These are phyloP conservation scores for Globisporangium recalcitrans DNA, from an alignment of 352 stramenopile species.

Conservation along the genomic window DNA sequence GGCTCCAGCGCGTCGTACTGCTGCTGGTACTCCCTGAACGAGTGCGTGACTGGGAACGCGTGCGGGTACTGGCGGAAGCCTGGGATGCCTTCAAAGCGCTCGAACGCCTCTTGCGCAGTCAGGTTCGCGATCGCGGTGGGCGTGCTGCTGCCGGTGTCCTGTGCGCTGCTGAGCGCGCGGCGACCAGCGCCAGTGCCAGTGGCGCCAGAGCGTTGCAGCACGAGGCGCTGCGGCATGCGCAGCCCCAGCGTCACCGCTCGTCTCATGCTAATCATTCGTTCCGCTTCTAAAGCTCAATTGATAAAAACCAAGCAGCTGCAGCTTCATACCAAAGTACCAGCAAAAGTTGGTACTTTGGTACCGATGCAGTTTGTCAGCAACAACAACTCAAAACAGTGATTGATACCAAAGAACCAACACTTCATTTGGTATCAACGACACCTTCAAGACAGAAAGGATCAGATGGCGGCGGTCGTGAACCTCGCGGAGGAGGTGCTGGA, in stretches of 20 bases:
- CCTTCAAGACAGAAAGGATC: background rate
- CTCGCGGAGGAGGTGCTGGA: constrained; percentile 53
- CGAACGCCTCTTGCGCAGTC: constrained; percentile 33
- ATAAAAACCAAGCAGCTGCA: background rate
- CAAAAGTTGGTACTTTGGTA: too few species aligned
- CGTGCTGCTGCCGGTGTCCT: background rate
- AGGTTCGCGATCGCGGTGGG: constrained; percentile 10
- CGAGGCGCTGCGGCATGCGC: background rate
- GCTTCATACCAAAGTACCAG: background rate
- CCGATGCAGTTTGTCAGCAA: too few species aligned
- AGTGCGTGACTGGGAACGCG: constrained; percentile 64
- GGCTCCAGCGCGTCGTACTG: constrained; percentile 47
- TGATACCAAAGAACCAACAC: background rate
- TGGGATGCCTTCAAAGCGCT: constrained; percentile 49
- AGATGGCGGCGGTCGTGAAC: constrained; percentile 25
- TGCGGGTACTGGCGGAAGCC: constrained; percentile 61
- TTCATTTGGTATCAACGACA: background rate
- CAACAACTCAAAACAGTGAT: too few species aligned
- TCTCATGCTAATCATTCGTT: constrained; percentile 11
- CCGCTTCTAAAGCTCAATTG: background rate
- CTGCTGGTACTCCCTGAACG: constrained; percentile 47
- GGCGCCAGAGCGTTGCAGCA: background rate
- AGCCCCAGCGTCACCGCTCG: constrained; percentile 3
- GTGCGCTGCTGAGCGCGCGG: background rate
- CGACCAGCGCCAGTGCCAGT: background rate